A percentile compares a stretch with the other conserved stretches of the same genome.
Evolutionary conservation across 129 eudicot species (phyloP).

Genomic region (Cynara cardunculus): DNA sequence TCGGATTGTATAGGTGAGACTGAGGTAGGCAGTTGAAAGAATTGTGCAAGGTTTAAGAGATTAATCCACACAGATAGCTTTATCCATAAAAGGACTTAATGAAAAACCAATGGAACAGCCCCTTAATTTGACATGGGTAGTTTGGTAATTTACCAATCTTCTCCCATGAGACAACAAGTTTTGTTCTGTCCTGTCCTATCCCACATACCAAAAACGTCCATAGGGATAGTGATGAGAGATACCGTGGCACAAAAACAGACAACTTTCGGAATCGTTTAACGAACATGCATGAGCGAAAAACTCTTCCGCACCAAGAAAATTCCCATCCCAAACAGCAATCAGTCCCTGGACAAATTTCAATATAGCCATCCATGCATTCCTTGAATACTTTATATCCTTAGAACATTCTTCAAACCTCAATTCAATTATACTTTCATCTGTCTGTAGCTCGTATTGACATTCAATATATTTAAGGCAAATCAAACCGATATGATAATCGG

Average conservation of each 20-base stretch:
- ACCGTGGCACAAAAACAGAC: conserved; percentile 85
- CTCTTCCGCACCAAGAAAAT: conserved; percentile 70
- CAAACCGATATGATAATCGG: conserved; percentile 75
- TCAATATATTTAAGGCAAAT: conserved; percentile 60
- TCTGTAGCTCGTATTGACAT: conserved; percentile 42
- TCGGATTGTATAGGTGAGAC: too few relatives aligned
- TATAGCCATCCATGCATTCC: conserved; percentile 70
- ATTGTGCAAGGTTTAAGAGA: too few relatives aligned
- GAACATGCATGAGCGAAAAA: conserved; percentile 69
- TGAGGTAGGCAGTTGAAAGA: too few relatives aligned
- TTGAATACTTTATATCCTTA: conserved; percentile 46
- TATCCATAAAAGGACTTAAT: too few relatives aligned
- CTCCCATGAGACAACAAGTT: too few relatives aligned
- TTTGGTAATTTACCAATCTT: too few relatives aligned
- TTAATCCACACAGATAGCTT: too few relatives aligned
- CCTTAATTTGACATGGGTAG: too few relatives aligned
- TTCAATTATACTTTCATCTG: conserved; percentile 32
- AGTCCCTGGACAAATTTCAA: conserved; percentile 65
- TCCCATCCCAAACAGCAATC: conserved; percentile 45
- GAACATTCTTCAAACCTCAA: conserved; percentile 65
- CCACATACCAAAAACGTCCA: too few relatives aligned
- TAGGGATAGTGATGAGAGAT: conserved; percentile 11
- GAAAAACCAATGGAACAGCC: too few relatives aligned
- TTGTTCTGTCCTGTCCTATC: too few relatives aligned
- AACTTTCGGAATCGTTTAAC: conserved; percentile 55